Base-by-base conservation (phyloP, 176 grass and related monocot species). In the barley (Hordeum vulgare) region DNA sequence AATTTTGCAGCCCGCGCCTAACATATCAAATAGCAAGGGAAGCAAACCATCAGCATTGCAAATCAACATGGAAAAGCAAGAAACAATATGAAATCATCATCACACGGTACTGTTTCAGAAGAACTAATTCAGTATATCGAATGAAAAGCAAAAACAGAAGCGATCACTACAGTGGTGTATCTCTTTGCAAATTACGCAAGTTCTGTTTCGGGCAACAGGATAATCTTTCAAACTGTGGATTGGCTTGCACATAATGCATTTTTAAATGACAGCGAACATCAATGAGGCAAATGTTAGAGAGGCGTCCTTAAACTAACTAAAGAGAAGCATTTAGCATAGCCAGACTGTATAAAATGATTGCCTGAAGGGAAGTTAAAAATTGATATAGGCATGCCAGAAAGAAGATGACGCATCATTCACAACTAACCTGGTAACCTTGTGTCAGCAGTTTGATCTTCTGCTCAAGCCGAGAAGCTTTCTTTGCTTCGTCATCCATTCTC, bases 381-480 rank as follows among this genome's bases (percentile, higher is more conserved):
- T 81, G 35, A 81, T 36, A 71, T 40, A 73, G 21, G 81, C 68
- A 60, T 31, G 39, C 11, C 34, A 14, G 15, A 81, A 36, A 65
- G 42, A 56, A 56, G 51, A 74, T 10, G 0, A 41, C 28, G 51
- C 44, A 78, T 3, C 23, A 49, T 65, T 5, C 11, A 71, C 82
- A 37, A 51, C 59, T 67, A 89, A 97, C 95, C 88, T 97, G 95
- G 81, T 94, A 91, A 67, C 95, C 95, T 85, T 92, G 92, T 66
- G 92, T 97, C 66, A 97, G 83, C 73, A 97, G 81, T 44, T 97
- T 97, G 54, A 97, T 92, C 72, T 97, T 97, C 81, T 97, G 95
- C 78, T 94, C 95, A 76, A 94, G 85, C 24, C 89, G 86, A 67
- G 85, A 85, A 35, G 95, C 92, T 78, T 92, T 90, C 84, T 97